A percentile compares a stretch with the other conserved stretches of the same genome.
Conservation (phyloP, 2,329 filamentous ascomycete genomes). For the Fonsecaea pedrosoi region DNA sequence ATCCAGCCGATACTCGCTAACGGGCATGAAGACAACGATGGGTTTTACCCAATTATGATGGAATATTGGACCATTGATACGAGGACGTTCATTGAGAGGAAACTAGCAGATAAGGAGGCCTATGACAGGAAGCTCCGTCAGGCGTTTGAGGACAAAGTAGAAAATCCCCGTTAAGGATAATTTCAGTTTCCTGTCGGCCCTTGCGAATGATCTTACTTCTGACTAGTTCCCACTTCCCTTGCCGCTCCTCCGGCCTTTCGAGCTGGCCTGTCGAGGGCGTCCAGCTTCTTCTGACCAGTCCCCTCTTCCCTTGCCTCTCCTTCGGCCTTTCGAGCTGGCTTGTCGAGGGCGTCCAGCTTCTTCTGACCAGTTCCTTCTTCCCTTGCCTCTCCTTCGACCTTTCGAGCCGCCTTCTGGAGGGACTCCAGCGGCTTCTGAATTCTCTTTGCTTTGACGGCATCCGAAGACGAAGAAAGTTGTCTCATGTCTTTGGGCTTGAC, state of each 20-base stretch:
- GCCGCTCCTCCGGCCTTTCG: background rate
- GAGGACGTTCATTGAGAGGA: slow-evolving; percentile 33
- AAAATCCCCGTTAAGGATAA: slow-evolving; percentile 9
- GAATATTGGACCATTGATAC: slow-evolving; percentile 38
- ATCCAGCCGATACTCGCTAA: slow-evolving; percentile 40
- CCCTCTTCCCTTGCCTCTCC: slow-evolving; percentile 14
- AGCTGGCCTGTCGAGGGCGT: too few species aligned
- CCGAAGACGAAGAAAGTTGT: slow-evolving; percentile 21
- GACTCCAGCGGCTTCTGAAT: slow-evolving; percentile 22
- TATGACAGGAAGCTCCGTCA: slow-evolving; percentile 34
- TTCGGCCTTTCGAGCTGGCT: too few species aligned
- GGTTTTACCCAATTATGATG: slow-evolving; percentile 37
- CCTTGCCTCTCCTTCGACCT: too few species aligned
- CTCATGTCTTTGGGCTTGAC: slow-evolving; percentile 20
- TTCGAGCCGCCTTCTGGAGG: slow-evolving; percentile 21
- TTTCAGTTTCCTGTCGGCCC: slow-evolving; percentile 15
- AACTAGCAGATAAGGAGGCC: slow-evolving; percentile 38
- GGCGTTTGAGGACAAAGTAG: slow-evolving; percentile 29
- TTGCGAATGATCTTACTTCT: slow-evolving; percentile 14
- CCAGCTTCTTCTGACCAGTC: slow-evolving; percentile 12
- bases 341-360: too few species aligned
- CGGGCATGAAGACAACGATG: slow-evolving; percentile 29
- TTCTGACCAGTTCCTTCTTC: too few species aligned
- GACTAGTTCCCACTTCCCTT: background rate
- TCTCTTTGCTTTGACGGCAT: slow-evolving; percentile 26